These are phyloP conservation scores for Paramecium pentaurelia DNA, from an alignment of 73 alveolate genomes.

Conservation along the genomic window DNA sequence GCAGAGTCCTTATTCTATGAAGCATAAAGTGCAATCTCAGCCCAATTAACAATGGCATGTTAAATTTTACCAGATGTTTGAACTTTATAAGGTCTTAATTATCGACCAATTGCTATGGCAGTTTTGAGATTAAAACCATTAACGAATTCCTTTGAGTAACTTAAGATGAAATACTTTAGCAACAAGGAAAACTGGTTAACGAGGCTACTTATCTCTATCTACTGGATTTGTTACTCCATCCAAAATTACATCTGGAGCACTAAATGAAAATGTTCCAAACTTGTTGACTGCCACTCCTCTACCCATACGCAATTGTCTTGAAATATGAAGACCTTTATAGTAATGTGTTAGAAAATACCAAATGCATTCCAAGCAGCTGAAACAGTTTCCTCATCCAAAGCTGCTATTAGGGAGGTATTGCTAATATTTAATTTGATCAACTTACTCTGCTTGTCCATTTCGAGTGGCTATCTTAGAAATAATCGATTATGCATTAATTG, in stretches of 20 bases:
- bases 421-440: neutral
- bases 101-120: slow-evolving; percentile 54
- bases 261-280: slow-evolving; percentile 58
- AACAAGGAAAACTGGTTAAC: slow-evolving; percentile 56
- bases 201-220: slow-evolving; percentile 53
- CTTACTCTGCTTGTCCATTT: slow-evolving; percentile 7
- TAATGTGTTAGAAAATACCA: neutral
- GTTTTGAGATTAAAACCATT: slow-evolving; percentile 50
- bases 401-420: neutral
- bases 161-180: neutral
- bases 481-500: slow-evolving; percentile 28
- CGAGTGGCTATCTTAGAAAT: slow-evolving; percentile 39
- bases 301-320: slow-evolving; percentile 58
- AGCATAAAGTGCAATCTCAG: slow-evolving; percentile 58
- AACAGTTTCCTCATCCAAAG: slow-evolving; percentile 47
- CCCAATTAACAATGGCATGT: slow-evolving; percentile 47
- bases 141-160: slow-evolving; percentile 51
- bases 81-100: slow-evolving; percentile 53
- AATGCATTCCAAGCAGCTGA: slow-evolving; percentile 55
- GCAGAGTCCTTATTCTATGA: slow-evolving; percentile 54
- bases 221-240: slow-evolving; percentile 64
- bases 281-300: slow-evolving; percentile 53
- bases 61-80: slow-evolving; percentile 48
- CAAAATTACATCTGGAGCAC: slow-evolving; percentile 61
- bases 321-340: slow-evolving; percentile 43